Percentiles rank a stretch among this genome's conserved stretches.
Conservation (phyloP, 768 basidiomycete species). For the Trametes villosa region DNA sequence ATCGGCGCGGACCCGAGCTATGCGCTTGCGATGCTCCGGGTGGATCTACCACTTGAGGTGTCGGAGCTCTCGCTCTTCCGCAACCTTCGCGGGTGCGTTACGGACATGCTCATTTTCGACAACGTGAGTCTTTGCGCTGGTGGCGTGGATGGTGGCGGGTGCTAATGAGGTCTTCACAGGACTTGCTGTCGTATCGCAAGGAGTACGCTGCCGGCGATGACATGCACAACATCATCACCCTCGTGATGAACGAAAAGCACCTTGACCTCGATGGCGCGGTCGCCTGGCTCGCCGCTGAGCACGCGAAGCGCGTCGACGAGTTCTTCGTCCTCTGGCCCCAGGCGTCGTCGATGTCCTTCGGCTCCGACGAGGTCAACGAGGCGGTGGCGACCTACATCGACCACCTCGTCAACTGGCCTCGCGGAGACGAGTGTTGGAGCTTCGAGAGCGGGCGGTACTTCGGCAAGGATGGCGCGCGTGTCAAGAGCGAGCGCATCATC, state of each 20-base stretch:
- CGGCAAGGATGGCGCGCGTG: neutral
- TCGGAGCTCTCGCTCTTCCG: conserved; percentile 54
- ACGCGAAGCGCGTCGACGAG: neutral
- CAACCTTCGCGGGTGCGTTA: conserved; percentile 48
- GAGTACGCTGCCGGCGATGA: conserved; percentile 35
- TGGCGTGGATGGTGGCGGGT: neutral
- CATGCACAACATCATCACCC: conserved; percentile 32
- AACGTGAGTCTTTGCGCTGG: neutral
- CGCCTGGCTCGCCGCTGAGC: conserved; percentile 6
- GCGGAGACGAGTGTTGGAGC: conserved; percentile 32
- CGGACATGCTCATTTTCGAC: conserved; percentile 62
- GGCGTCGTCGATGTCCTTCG: neutral
- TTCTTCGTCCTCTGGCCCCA: conserved; percentile 26
- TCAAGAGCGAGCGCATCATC: neutral
- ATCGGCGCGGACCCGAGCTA: conserved; percentile 32
- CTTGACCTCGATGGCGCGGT: conserved; percentile 24
- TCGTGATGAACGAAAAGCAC: conserved; percentile 29
- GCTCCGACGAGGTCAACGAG: conserved; percentile 24
- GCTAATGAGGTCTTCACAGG: conserved; percentile 18
- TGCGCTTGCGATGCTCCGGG: conserved; percentile 40
- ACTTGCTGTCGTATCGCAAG: conserved; percentile 34
- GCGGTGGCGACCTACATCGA: conserved; percentile 31
- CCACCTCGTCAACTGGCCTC: conserved; percentile 32
- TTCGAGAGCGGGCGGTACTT: conserved; percentile 30
- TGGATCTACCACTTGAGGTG: conserved; percentile 62